phyloP scores from a whole-genome alignment of 1,139 yeast species.

The Blastobotrys malaysiensis region DNA sequence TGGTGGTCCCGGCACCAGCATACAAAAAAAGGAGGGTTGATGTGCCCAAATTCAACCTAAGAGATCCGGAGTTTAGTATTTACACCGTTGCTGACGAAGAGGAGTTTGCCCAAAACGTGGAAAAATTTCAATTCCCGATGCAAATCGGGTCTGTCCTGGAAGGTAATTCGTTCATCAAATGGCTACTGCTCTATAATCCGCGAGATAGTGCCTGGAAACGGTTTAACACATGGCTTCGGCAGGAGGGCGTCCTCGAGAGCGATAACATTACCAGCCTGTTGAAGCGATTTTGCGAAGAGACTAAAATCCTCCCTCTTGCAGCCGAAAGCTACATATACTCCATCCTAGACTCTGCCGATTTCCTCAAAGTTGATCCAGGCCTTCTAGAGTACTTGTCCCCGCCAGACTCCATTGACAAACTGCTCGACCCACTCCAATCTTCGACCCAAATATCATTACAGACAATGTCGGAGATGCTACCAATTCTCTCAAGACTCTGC shows the following conservation, averaged over 20 bases:
- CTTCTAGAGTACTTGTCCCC: neutral
- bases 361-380: neutral
- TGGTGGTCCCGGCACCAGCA: conserved; percentile 24
- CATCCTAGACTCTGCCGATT: neutral
- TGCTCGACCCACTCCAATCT: neutral
- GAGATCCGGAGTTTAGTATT: conserved; percentile 15
- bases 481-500: neutral
- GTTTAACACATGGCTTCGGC: conserved; percentile 25
- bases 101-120: conserved; percentile 22
- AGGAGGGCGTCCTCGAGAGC: neutral
- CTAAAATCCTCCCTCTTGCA: neutral
- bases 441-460: neutral
- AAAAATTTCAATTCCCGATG: conserved; percentile 23
- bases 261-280: neutral
- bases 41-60: conserved; percentile 19
- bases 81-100: neutral
- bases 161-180: conserved; percentile 19
- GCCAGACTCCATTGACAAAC: neutral
- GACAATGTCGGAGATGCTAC: neutral
- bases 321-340: neutral
- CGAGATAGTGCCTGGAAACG: conserved; percentile 23
- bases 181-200: conserved; percentile 22
- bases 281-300: neutral
- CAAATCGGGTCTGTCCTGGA: conserved; percentile 25
- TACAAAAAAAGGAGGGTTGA: conserved; percentile 19